A percentile compares a stretch with the other conserved stretches of the same genome.
These are phyloP conservation scores for Blastobotrys raffinosifermentans DNA, from an alignment of 1,139 yeast species.

Conservation along the genomic window DNA sequence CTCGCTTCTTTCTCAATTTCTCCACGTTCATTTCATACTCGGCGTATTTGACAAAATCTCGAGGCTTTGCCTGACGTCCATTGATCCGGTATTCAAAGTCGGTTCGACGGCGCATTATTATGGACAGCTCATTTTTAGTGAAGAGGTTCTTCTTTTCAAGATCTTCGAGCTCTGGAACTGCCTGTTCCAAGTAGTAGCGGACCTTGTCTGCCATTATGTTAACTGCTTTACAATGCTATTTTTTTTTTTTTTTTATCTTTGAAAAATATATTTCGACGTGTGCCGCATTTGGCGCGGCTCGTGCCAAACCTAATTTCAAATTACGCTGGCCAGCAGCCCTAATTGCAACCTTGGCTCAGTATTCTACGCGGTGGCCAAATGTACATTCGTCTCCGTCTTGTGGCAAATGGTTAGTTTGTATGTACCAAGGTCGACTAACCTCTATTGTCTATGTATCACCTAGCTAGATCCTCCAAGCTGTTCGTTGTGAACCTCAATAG, in stretches of 20 bases:
- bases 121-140: slow-evolving; percentile 60
- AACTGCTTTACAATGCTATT: too few relatives aligned
- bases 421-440: too few relatives aligned
- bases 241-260: too few relatives aligned
- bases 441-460: neutral
- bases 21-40: slow-evolving; percentile 81
- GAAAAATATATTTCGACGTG: too few relatives aligned
- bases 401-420: too few relatives aligned
- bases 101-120: slow-evolving; percentile 88
- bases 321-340: too few relatives aligned
- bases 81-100: slow-evolving; percentile 90
- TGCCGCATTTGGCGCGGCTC: too few relatives aligned
- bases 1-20: slow-evolving; percentile 67
- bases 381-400: too few relatives aligned
- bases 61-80: slow-evolving; percentile 74
- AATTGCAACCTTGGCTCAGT: too few relatives aligned
- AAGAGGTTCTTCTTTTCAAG: slow-evolving; percentile 76
- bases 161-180: slow-evolving; percentile 91
- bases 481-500: slow-evolving; percentile 98
- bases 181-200: slow-evolving; percentile 71
- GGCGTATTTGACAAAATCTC: slow-evolving; percentile 73
- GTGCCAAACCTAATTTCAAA: too few relatives aligned
- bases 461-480: slow-evolving; percentile 1
- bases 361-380: too few relatives aligned
- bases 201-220: slow-evolving; percentile 62